These are phyloP conservation scores for Colletotrichum trifolii DNA, from an alignment of 2,329 filamentous ascomycete species.

Conservation along the genomic window DNA sequence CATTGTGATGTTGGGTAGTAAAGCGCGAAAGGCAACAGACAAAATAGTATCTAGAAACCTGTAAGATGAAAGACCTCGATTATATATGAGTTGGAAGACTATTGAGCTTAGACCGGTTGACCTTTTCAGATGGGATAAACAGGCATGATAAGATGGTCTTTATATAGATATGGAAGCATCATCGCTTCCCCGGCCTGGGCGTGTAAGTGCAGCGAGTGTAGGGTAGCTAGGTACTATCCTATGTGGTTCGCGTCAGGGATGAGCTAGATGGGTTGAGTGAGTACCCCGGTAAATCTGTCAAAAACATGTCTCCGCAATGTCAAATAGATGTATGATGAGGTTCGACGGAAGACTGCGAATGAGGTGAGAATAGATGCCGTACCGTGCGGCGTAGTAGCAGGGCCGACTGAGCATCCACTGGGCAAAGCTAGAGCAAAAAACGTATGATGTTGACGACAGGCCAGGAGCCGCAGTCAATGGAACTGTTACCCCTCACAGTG, in stretches of 20 bases:
- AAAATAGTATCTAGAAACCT: slow-evolving; percentile 10
- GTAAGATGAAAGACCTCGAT: slow-evolving; percentile 9
- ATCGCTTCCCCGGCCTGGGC: slow-evolving; percentile 23
- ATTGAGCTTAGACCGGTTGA: slow-evolving; percentile 29
- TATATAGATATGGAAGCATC: slow-evolving; percentile 32
- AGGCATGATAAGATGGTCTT: slow-evolving; percentile 12
- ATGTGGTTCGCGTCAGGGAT: slow-evolving; percentile 26
- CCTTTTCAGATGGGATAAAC: slow-evolving; percentile 19
- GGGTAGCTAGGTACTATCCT: slow-evolving; percentile 8
- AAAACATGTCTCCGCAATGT: slow-evolving; percentile 1
- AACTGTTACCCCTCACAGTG: slow-evolving; percentile 36
- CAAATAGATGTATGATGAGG: too few species aligned
- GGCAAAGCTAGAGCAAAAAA: slow-evolving; percentile 32
- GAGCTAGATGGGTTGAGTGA: slow-evolving; percentile 4
- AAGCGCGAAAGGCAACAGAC: slow-evolving; percentile 2
- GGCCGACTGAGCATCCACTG: slow-evolving; percentile 32
- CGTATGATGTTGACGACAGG: slow-evolving; percentile 36
- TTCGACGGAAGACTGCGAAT: not conserved
- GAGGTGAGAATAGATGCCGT: slow-evolving; percentile 17
- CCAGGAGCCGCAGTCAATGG: slow-evolving; percentile 32
- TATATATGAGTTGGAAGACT: slow-evolving; percentile 18
- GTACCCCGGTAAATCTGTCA: slow-evolving; percentile 22
- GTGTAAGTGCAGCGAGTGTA: slow-evolving; percentile 25
- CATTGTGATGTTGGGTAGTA: slow-evolving; percentile 18
- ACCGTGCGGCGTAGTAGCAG: slow-evolving; percentile 9